These are phyloP conservation scores for Chlamydomonas applanata DNA, from an alignment of 139 green algal species.

Conservation along the genomic window DNA sequence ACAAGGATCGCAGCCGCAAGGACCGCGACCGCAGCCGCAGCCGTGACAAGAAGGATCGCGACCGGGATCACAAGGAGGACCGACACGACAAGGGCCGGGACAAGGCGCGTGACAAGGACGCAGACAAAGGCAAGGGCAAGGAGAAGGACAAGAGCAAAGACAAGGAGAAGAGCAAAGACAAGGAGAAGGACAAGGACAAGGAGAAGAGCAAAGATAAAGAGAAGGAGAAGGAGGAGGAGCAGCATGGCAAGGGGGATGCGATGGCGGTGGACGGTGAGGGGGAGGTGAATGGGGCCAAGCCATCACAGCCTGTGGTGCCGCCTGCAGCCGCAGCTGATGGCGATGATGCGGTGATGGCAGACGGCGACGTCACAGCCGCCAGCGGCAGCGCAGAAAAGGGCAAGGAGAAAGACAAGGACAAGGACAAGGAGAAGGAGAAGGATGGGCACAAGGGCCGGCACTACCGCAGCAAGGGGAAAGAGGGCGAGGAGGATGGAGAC, in stretches of 20 bases:
- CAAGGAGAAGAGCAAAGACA: not conserved
- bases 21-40: constrained; percentile 4
- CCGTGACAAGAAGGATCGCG: not conserved
- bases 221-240: not conserved
- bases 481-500: too few relatives aligned
- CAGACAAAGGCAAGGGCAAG: constrained; percentile 4
- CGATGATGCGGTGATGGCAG: too few relatives aligned
- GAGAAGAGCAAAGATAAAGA: not conserved
- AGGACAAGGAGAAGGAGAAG: constrained; percentile 9
- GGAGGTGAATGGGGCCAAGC: not conserved
- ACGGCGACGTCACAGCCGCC: too few relatives aligned
- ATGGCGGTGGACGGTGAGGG: not conserved
- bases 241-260: not conserved
- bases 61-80: constrained; percentile 1
- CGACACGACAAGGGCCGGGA: not conserved
- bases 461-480: not conserved
- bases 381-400: not conserved
- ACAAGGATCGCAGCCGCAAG: constrained; percentile 4
- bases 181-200: not conserved
- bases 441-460: not conserved
- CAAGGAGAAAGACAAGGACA: not conserved
- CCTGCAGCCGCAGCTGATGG: too few relatives aligned
- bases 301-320: too few relatives aligned
- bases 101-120: not conserved
- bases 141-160: constrained; percentile 15